phyloP scores from a whole-genome alignment of 371 early-diverging fungal species.

The Mucor indicus region DNA sequence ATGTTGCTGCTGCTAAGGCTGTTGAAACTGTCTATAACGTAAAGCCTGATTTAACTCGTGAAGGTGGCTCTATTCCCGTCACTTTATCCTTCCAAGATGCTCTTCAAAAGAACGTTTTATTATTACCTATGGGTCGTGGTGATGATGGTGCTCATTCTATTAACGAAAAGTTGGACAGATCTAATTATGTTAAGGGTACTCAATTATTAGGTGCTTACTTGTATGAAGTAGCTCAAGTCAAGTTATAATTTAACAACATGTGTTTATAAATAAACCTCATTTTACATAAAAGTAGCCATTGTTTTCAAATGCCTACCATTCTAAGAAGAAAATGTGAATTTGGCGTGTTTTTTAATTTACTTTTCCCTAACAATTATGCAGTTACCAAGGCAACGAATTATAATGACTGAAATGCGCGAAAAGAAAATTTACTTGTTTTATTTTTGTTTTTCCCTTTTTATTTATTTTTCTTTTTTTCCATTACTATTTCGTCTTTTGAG shows the following conservation, averaged over 20 bases:
- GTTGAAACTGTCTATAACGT: conserved; percentile 85
- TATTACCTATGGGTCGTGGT: conserved; percentile 90
- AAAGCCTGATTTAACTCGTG: conserved; percentile 94
- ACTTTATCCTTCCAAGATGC: conserved; percentile 96
- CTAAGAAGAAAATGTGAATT: no score
- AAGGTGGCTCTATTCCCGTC: conserved; percentile 98
- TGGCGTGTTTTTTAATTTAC: no score
- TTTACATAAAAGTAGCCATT: no score
- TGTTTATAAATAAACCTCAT: no score
- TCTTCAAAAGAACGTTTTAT: conserved; percentile 83
- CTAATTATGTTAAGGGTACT: conserved; percentile 93
- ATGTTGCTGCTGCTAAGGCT: conserved; percentile 87
- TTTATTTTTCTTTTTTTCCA: background rate
- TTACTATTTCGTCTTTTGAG: no score
- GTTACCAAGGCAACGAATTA: no score
- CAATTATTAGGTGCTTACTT: conserved; percentile 90
- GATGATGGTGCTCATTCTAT: conserved; percentile 97
- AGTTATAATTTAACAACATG: conserved; percentile 20
- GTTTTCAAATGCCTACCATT: no score
- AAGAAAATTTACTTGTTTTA: background rate
- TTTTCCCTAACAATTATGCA: no score
- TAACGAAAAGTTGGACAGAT: conserved; percentile 93
- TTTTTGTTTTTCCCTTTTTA: background rate
- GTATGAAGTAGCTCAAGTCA: conserved; percentile 71
- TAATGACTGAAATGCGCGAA: background rate